Base-by-base conservation (phyloP, 345 rosid genomes). In the Clausena lansium region DNA sequence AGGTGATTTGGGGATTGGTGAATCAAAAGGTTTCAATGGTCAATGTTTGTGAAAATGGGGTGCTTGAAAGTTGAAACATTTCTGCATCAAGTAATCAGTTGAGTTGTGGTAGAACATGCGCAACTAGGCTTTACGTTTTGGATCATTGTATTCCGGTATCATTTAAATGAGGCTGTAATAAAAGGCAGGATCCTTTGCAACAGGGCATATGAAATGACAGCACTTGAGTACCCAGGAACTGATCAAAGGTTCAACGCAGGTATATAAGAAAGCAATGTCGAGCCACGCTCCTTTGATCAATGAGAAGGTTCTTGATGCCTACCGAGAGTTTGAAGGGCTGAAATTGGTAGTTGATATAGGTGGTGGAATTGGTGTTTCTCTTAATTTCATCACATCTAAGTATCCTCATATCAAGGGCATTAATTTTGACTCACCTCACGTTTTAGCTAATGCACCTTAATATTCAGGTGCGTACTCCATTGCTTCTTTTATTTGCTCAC, bases 381-480 rank as follows among this genome's bases (percentile, higher is more conserved):
- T 61, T 17, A 28, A 6, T 28, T 2, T 28, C 35, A 61, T 61
- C 66, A 61, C 35, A 28, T 61, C 66, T 61, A 11, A 5, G 20
- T 30, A 28, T 61, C 35, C 66, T 61, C 35, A 61, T 5, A 5
- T 61, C 15, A 61, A 14, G 9, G 36, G 9, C 66, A 81, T 79
- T 30, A 86, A 83, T 61, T 86, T 67, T 68, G 89, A 88, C 74
- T 50, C 84, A 70, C 84, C 86, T 30, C 86, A 76, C 63, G 86
- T 83, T 10, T 25, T 83, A 38, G 82, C 73, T 13, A 45, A 78
- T 61, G 82, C 89, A 9, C 86, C 89, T 9, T 15, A 80, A 0
- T 81, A 73, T 75, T 28, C 82, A 63, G 90, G 90, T 81, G n/a
- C n/a, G n/a, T n/a, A 77, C 2, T 50, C 13, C n/a, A 11, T 0